Conservation (phyloP, 441 rosid genomes). For the Flueggea neowawraea region DNA sequence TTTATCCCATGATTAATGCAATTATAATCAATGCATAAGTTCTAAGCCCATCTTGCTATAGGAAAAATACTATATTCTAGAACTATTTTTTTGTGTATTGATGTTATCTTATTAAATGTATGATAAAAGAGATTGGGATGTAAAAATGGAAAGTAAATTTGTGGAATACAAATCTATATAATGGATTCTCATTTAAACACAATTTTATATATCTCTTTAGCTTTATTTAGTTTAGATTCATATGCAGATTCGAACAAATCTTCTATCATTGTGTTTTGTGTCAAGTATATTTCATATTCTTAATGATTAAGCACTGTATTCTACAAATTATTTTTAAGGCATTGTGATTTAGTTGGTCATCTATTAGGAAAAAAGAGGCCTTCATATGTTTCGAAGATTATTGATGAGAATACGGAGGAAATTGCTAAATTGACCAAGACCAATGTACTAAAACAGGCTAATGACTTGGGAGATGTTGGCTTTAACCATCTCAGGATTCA, state of each 20-base stretch:
- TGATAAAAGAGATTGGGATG: no score
- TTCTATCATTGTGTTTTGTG: constrained; percentile 65
- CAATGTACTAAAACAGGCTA: constrained; percentile 28
- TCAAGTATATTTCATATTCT: constrained; percentile 43
- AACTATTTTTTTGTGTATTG: no score
- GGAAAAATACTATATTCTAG: no score
- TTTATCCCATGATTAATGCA: no score
- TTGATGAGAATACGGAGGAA: constrained; percentile 42
- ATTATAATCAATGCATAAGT: no score
- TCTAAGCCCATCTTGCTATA: no score
- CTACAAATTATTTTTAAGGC: no score
- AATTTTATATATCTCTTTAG: background rate
- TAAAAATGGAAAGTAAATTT: no score
- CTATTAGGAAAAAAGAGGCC: constrained; percentile 57
- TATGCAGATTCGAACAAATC: constrained; percentile 55
- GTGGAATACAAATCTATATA: no score
- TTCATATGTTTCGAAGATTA: constrained; percentile 43
- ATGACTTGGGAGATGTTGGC: constrained; percentile 34
- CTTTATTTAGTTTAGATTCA: constrained; percentile 15
- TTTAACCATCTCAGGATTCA: constrained; percentile 48
- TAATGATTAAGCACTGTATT: background rate
- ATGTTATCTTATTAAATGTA: no score
- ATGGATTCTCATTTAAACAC: no score
- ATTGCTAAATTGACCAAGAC: constrained; percentile 35
- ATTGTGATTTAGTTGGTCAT: constrained; percentile 12